Evolutionary conservation across 305 asterid genomes (phyloP).

Genomic region (Fraxinus nigra): DNA sequence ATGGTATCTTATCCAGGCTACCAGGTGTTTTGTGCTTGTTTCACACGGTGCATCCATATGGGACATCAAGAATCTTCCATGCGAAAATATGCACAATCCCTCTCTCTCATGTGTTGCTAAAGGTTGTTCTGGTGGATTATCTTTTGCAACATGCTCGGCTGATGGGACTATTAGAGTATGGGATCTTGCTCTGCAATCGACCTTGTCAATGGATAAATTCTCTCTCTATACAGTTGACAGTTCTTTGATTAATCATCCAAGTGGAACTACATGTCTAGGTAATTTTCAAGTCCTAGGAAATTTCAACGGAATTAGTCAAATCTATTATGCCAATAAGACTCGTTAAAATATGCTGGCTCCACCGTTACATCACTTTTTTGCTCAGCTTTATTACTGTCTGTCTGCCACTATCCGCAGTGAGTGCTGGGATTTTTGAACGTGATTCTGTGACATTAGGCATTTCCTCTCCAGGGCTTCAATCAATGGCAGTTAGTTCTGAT

Average conservation of each 20-base stretch:
- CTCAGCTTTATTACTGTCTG: not conserved
- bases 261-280: conserved; percentile 43
- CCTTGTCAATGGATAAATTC: conserved; percentile 25
- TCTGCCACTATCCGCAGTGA: conserved; percentile 36
- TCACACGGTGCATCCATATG: conserved; percentile 69
- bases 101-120: conserved; percentile 54
- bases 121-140: conserved; percentile 70
- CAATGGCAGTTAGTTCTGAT: conserved; percentile 67
- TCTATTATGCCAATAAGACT: conserved; percentile 11
- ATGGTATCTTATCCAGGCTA: conserved; percentile 53
- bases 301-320: not conserved
- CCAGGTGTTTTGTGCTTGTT: conserved; percentile 61
- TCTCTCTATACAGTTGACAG: conserved; percentile 26
- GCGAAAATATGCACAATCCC: conserved; percentile 59
- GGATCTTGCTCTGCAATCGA: conserved; percentile 54
- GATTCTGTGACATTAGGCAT: conserved; percentile 50
- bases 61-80: conserved; percentile 59
- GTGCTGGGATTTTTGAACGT: conserved; percentile 62
- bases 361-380: not conserved
- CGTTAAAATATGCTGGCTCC: conserved; percentile 17
- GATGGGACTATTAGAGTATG: conserved; percentile 67
- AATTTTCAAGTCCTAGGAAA: conserved; percentile 25
- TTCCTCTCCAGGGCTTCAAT: conserved; percentile 48
- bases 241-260: conserved; percentile 20
- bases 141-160: conserved; percentile 70